Base-by-base conservation (phyloP, 2,329 filamentous ascomycete species). In the Trichoderma guizhouense region DNA sequence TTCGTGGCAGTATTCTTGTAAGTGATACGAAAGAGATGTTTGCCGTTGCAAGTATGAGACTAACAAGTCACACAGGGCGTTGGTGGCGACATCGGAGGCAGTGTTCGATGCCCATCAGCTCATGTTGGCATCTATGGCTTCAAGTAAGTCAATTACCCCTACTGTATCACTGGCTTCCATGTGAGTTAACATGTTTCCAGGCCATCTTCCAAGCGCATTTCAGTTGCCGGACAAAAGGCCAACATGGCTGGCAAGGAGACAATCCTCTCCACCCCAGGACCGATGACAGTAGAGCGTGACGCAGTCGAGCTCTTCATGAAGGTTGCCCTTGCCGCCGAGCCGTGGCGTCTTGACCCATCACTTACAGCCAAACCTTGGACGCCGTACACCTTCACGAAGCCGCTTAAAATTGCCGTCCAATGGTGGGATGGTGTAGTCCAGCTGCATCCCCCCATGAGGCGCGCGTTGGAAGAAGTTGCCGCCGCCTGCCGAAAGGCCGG, bases 371-470 rank as follows among this genome's bases (percentile, higher is more conserved):
- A 77, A 28, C 73, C 75, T 75, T 86, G 65, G 81, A 84, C 71
- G 43, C 81, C 69, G 73, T 78, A 79, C 67, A 78, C 69, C 1
- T 80, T 81, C 24, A 75, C 70, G 8, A 75, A 75, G 71, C 89
- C 86, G 73, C 79, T 91, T 7, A 89, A 87, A 75, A 82, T 93
- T n/a, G 91, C 85, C 0, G 83, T 90, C 1, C 79, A 90, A 60
- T 86, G 86, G 2, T 84, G 88, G 78, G 89, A 91, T 72, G 87
- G 85, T 0, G 83, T 91, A 12, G 87, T 91, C 0, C 85, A 83
- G 74, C 88, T 88, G 1, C 89, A 90, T 72, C 89, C 89, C 0
- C 89, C 89, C 0, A 83, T 91, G 47, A 80, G 81, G 1, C 81
- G 90, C 53, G 90, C 89, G 1, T 76, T 93, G 51, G 81, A 83